Evolutionary conservation across 169 alveolate species (phyloP).

Genomic region (Theileria equi): DNA sequence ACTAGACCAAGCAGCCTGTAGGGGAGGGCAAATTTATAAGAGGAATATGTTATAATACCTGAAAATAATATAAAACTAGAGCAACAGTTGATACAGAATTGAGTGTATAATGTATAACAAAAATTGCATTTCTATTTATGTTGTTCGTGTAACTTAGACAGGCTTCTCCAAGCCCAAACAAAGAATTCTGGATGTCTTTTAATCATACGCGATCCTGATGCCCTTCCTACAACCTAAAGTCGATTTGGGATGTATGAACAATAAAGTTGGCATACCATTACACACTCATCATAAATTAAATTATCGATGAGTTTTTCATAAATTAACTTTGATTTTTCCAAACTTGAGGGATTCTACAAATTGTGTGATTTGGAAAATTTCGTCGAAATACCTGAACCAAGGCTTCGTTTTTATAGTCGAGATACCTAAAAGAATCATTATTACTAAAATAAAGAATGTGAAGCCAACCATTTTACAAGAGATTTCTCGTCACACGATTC

Average conservation of each 20-base stretch:
- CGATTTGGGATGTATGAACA: neutral
- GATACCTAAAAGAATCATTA: neutral
- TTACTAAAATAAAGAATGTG: too few relatives aligned
- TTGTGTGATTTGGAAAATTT: neutral
- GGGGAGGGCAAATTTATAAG: neutral
- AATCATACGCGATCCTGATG: constrained; percentile 36
- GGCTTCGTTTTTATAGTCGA: constrained; percentile 1
- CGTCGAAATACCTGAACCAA: constrained; percentile 41
- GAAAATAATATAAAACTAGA: neutral
- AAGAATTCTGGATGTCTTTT: constrained; percentile 45
- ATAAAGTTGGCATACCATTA: constrained; percentile 42
- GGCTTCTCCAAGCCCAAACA: constrained; percentile 65
- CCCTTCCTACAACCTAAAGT: constrained; percentile 31
- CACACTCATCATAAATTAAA: constrained; percentile 53
- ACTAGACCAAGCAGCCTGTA: constrained; percentile 91
- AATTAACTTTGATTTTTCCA: constrained; percentile 17
- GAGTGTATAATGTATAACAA: too few relatives aligned
- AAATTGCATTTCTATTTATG: too few relatives aligned
- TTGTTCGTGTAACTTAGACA: constrained; percentile 43
- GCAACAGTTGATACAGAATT: neutral
- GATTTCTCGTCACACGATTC: constrained; percentile 47
- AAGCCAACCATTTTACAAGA: constrained; percentile 42
- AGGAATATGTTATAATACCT: neutral
- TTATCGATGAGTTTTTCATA: constrained; percentile 46
- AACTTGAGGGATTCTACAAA: constrained; percentile 30